Base-by-base conservation (phyloP, 1,284 basidiomycete species). In the Hemileia vastatrix region DNA sequence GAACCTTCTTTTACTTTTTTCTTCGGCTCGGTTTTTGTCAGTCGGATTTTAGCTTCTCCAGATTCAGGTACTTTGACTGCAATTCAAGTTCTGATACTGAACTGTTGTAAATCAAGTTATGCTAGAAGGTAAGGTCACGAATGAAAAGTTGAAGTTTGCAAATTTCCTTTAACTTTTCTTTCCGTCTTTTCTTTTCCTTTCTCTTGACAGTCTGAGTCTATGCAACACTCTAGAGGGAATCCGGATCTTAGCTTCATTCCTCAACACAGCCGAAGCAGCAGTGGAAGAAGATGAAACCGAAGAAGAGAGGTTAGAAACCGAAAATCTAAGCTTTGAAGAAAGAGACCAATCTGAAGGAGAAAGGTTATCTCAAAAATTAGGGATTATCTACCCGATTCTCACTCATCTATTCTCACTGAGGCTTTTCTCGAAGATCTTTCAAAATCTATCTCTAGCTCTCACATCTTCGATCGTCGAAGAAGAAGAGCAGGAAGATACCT, bases 321-420 rank as follows among this genome's bases (percentile, higher is more conserved):
- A 21, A 31, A 24, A 51, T 32, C 11, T 27, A 51, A 51, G 49
- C 50, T 43, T 32, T n/a, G 15, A 6, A 54, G 43, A 24, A 54
- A n/a, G 49, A n/a, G 32, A 33, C 15, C 31, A 47, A 47, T 33
- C 9, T 53, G 65, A 23, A 18, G 4, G 65, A 65, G n/a, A 24
- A 52, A 6, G 31, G 64, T 40, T 51, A 55, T 2, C 56, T 65
- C 3, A 66, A 67, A 36, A 65, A 68, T 19, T 67, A 65, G 15
- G 68, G 6, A 61, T 67, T 48, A 63, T 67, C 15, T 69, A 67
- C 44, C 63, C 67, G 19, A 57, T 69, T 52, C 68, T 71, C 50
- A 55, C 65, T 4, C 55, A 62, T 2, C 33, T 71, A 5, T 69
- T 71, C 33, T 57, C 65, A 6, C 31, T 40, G 2, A 64, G 66